These are phyloP conservation scores for Lasiodiplodia hormozganensis DNA, from an alignment of 2,329 filamentous ascomycete genomes.

Conservation along the genomic window DNA sequence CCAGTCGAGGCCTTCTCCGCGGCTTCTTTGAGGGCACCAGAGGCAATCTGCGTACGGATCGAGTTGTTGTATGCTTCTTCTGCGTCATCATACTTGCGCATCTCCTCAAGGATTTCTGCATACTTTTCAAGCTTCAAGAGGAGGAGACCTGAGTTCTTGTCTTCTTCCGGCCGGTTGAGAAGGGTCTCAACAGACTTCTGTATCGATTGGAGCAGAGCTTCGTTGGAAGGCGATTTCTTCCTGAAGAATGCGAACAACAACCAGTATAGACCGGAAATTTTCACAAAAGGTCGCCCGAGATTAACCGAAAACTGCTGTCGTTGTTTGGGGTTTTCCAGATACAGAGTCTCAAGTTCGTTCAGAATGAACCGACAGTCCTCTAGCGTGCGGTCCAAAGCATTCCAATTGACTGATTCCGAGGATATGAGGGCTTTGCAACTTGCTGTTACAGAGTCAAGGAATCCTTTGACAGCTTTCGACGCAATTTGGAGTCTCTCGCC, in stretches of 20 bases:
- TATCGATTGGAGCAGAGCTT: slow-evolving; percentile 62
- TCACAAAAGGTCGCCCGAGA: slow-evolving; percentile 56
- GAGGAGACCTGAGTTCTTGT: slow-evolving; percentile 67
- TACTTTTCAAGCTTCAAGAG: slow-evolving; percentile 71
- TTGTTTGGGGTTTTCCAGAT: slow-evolving; percentile 20
- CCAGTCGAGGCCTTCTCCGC: slow-evolving; percentile 56
- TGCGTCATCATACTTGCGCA: slow-evolving; percentile 63
- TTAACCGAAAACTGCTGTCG: slow-evolving; percentile 29
- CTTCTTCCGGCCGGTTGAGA: slow-evolving; percentile 59
- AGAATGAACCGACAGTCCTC: slow-evolving; percentile 43
- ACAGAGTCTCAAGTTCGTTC: slow-evolving; percentile 36
- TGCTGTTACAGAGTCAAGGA: slow-evolving; percentile 44
- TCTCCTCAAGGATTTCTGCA: slow-evolving; percentile 64
- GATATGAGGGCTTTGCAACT: slow-evolving; percentile 41
- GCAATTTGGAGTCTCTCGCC: slow-evolving; percentile 6
- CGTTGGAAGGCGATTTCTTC: slow-evolving; percentile 50
- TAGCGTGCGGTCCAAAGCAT: slow-evolving; percentile 40
- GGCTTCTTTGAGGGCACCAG: slow-evolving; percentile 64
- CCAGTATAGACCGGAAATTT: slow-evolving; percentile 76
- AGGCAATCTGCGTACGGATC: slow-evolving; percentile 66
- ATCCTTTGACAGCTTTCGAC: slow-evolving; percentile 41
- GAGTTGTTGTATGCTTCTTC: slow-evolving; percentile 65
- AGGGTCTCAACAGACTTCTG: slow-evolving; percentile 70
- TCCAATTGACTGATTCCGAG: slow-evolving; percentile 37
- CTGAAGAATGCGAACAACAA: slow-evolving; percentile 65